A percentile compares a stretch with the other conserved stretches of the same genome.
Evolutionary conservation across 345 rosid species (phyloP).

Genomic region (Gossypium ekmanianum): DNA sequence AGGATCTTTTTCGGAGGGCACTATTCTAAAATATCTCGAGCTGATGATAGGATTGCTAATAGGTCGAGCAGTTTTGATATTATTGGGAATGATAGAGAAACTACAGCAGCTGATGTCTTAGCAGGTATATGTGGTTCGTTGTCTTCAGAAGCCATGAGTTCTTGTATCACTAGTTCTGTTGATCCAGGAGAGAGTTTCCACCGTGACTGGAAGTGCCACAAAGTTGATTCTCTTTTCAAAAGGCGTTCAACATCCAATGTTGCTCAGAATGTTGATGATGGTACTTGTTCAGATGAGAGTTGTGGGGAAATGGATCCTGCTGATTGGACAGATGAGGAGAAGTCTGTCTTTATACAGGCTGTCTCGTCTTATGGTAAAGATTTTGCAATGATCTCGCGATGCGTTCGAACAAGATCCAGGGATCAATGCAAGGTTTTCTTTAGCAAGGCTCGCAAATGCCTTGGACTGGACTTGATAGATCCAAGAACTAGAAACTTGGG

Average conservation of each 20-base stretch:
- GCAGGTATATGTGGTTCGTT: slow-evolving; percentile 75
- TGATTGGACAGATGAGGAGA: slow-evolving; percentile 94
- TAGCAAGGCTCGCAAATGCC: slow-evolving; percentile 89
- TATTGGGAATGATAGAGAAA: slow-evolving; percentile 58
- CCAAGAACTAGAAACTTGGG: slow-evolving; percentile 38
- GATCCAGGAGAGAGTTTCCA: slow-evolving; percentile 48
- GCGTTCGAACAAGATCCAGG: slow-evolving; percentile 62
- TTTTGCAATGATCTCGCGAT: slow-evolving; percentile 69
- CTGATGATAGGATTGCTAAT: slow-evolving; percentile 44
- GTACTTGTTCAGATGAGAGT: slow-evolving; percentile 87
- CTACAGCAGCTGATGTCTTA: slow-evolving; percentile 77
- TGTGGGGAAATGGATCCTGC: slow-evolving; percentile 77
- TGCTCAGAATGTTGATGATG: slow-evolving; percentile 62
- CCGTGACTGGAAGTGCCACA: slow-evolving; percentile 40
- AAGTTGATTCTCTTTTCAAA: slow-evolving; percentile 38
- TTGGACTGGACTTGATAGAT: slow-evolving; percentile 66
- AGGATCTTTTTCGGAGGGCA: slow-evolving; percentile 41
- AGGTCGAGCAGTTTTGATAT: slow-evolving; percentile 45
- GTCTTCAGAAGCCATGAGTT: slow-evolving; percentile 82
- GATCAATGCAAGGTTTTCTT: slow-evolving; percentile 88
- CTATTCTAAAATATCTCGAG: slow-evolving; percentile 37
- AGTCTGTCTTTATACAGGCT: slow-evolving; percentile 66
- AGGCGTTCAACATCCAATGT: slow-evolving; percentile 50
- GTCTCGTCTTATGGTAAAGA: slow-evolving; percentile 75
- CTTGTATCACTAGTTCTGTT: slow-evolving; percentile 67